Conservation (phyloP, 2,329 filamentous ascomycete species). For the Colletotrichum coccodes region DNA sequence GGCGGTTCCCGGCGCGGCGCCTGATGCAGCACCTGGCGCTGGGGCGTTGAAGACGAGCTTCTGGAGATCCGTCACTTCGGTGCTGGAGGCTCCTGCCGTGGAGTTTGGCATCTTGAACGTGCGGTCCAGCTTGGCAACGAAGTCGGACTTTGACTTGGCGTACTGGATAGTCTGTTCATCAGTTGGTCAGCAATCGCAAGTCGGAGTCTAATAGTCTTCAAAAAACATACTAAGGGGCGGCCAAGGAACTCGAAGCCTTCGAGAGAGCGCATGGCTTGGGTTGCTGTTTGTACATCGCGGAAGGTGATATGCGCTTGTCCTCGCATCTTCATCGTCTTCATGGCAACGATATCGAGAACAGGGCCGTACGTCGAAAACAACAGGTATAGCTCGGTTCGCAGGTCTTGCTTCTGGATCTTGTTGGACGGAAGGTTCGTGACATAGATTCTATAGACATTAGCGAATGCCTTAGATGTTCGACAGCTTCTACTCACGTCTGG, state of each 20-base stretch:
- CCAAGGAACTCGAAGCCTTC: slow-evolving; percentile 90
- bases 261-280: slow-evolving; percentile 89
- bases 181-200: background rate
- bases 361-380: slow-evolving; percentile 94
- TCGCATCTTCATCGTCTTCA: slow-evolving; percentile 92
- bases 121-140: slow-evolving; percentile 90
- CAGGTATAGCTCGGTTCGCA: slow-evolving; percentile 89
- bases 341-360: slow-evolving; percentile 88
- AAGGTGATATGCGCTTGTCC: slow-evolving; percentile 96
- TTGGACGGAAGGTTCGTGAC: slow-evolving; percentile 85
- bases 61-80: slow-evolving; percentile 78
- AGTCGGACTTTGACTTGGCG: slow-evolving; percentile 88
- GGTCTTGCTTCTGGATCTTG: slow-evolving; percentile 89
- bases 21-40: slow-evolving; percentile 57
- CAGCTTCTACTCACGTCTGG: slow-evolving; percentile 71
- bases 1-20: slow-evolving; percentile 46
- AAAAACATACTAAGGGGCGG: slow-evolving; percentile 77
- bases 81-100: slow-evolving; percentile 56
- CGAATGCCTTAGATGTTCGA: background rate
- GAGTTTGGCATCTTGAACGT: slow-evolving; percentile 79
- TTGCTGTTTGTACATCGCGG: slow-evolving; percentile 88
- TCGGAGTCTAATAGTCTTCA: background rate
- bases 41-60: slow-evolving; percentile 83
- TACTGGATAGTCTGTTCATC: slow-evolving; percentile 83
- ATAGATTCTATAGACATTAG: slow-evolving; percentile 73